Evolutionary conservation across 2,329 filamentous ascomycete species (phyloP).

Genomic region (Penicillium sp.): DNA sequence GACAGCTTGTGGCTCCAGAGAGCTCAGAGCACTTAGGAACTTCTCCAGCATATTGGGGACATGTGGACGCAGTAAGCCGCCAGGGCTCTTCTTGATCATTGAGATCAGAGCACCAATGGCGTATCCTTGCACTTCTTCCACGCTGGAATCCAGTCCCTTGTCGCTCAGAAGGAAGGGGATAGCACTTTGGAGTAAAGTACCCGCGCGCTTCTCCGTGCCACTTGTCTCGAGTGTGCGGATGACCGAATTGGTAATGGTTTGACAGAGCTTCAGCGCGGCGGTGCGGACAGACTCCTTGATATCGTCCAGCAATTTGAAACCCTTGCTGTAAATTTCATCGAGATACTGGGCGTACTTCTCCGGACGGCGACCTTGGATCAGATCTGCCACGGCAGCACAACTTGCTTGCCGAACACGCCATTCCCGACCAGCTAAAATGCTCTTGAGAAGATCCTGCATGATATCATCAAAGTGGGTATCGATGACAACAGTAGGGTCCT

Average conservation of each 20-base stretch:
- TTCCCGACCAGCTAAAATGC: constrained; percentile 70
- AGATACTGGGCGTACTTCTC: constrained; percentile 75
- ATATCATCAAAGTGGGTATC: constrained; percentile 79
- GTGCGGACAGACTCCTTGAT: constrained; percentile 83
- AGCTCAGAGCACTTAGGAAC: constrained; percentile 72
- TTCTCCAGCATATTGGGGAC: constrained; percentile 73
- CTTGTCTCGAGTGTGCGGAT: constrained; percentile 78
- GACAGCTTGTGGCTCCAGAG: constrained; percentile 76
- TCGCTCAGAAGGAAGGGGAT: constrained; percentile 84
- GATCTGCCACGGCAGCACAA: constrained; percentile 77
- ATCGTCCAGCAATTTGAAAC: constrained; percentile 88
- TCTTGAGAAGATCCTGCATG: constrained; percentile 74
- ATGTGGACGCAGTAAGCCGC: constrained; percentile 68
- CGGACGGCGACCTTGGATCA: constrained; percentile 71
- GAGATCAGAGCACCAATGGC: constrained; percentile 74
- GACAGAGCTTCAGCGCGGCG: constrained; percentile 72
- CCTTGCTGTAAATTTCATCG: constrained; percentile 71
- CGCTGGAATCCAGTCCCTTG: constrained; percentile 79
- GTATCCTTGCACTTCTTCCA: constrained; percentile 77
- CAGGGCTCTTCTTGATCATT: constrained; percentile 75
- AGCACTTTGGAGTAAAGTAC: constrained; percentile 73
- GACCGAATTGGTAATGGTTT: constrained; percentile 72
- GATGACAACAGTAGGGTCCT: constrained; percentile 68
- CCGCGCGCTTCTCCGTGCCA: constrained; percentile 56
- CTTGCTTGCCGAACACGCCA: constrained; percentile 90